These are phyloP conservation scores for Backusella australiensis DNA, from an alignment of 192 early-diverging fungal genomes.

Conservation along the genomic window DNA sequence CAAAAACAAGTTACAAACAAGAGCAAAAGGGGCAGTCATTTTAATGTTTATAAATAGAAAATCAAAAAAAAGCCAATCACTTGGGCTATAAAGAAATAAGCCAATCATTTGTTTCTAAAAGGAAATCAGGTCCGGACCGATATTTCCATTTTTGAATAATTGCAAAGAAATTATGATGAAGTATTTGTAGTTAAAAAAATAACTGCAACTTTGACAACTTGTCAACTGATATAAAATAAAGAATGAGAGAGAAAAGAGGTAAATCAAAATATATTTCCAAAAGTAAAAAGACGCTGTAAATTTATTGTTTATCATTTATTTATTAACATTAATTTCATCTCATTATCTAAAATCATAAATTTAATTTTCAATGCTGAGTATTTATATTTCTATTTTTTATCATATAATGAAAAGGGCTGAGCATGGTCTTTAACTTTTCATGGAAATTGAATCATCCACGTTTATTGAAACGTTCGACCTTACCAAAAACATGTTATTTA, in stretches of 20 bases:
- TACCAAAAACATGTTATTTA: not conserved
- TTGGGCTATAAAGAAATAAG: not conserved
- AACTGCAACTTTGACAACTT: constrained; percentile 2
- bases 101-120: constrained; percentile 1
- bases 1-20: not conserved
- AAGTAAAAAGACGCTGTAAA: not conserved
- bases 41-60: constrained; percentile 5
- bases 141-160: not conserved
- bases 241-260: not conserved
- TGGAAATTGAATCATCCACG: not conserved
- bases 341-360: not conserved
- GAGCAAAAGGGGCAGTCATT: not conserved
- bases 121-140: not conserved
- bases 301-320: not conserved
- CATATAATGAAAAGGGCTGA: not conserved
- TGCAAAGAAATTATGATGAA: not conserved
- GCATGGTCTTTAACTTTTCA: not conserved
- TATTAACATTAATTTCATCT: not conserved
- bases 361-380: not conserved
- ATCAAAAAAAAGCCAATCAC: not conserved
- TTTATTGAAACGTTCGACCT: not conserved
- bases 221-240: not conserved
- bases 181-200: not conserved
- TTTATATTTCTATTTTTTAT: not conserved
- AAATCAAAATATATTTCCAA: not conserved